These are phyloP conservation scores for Hyparrhenia diplandra DNA, from an alignment of 176 grass and related monocot genomes.

Conservation along the genomic window DNA sequence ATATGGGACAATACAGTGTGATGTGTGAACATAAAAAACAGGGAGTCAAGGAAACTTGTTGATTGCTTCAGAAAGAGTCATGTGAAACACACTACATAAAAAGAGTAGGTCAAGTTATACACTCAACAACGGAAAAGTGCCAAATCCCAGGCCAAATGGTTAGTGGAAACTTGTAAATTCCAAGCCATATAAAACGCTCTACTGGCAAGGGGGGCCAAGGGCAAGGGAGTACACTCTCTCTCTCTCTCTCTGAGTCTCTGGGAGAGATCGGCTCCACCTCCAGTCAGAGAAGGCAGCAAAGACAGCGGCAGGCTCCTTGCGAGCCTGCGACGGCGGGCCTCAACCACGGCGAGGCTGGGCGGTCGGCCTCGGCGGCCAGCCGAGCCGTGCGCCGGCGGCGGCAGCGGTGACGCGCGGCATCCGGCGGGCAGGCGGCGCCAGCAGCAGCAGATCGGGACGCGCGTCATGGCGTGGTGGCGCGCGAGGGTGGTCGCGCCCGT, in stretches of 20 bases:
- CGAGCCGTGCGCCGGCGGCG: not conserved
- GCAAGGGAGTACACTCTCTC: not conserved
- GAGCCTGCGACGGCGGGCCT: constrained; percentile 3
- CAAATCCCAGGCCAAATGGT: not conserved
- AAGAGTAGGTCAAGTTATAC: not conserved
- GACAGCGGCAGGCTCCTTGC: constrained; percentile 4
- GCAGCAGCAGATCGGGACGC: constrained; percentile 33
- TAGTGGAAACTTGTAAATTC: not conserved
- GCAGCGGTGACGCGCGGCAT: not conserved
- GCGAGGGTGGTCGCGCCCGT: constrained; percentile 60
- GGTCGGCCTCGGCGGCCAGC: constrained; percentile 15
- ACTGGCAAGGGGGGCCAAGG: no score
- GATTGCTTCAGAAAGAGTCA: not conserved
- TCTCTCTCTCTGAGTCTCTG: no score
- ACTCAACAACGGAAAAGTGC: no score
- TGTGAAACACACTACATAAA: not conserved
- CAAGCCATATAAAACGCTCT: constrained; percentile 1
- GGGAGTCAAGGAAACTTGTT: not conserved
- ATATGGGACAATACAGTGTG: not conserved
- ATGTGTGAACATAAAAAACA: not conserved
- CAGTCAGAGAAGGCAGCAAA: not conserved
- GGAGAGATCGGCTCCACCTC: not conserved
- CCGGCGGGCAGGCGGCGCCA: not conserved
- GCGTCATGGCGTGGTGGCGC: constrained; percentile 93
- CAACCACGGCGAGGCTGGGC: constrained; percentile 45